These are phyloP conservation scores for Verticillium nonalfalfae DNA, from an alignment of 2,329 filamentous ascomycete genomes.

Conservation along the genomic window DNA sequence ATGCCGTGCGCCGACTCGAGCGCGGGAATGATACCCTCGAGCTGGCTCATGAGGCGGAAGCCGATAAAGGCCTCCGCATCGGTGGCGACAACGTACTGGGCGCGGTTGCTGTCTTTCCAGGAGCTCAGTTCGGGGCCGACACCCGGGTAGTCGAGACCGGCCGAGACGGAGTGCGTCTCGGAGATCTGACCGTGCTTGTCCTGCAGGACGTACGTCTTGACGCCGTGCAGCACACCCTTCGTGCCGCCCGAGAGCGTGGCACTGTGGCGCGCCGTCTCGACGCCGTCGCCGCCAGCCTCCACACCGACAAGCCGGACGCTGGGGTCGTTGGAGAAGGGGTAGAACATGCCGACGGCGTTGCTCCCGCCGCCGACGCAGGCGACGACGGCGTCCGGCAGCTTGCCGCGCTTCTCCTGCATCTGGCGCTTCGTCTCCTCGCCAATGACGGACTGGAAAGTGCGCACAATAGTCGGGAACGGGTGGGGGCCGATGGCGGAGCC, in stretches of 20 bases:
- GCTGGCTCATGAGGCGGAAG: slow-evolving; percentile 76
- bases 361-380: slow-evolving; percentile 94
- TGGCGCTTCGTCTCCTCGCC: slow-evolving; percentile 91
- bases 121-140: slow-evolving; percentile 86
- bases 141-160: slow-evolving; percentile 93
- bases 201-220: slow-evolving; percentile 92
- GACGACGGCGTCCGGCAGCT: slow-evolving; percentile 91
- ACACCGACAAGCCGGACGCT: slow-evolving; percentile 87
- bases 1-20: slow-evolving; percentile 92
- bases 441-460: slow-evolving; percentile 96
- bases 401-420: slow-evolving; percentile 76
- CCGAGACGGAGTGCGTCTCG: slow-evolving; percentile 94
- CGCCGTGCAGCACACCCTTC: slow-evolving; percentile 92
- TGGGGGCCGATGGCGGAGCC: slow-evolving; percentile 96
- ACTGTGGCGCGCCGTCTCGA: slow-evolving; percentile 79
- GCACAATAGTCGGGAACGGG: slow-evolving; percentile 94
- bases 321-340: slow-evolving; percentile 81
- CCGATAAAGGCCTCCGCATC: slow-evolving; percentile 85
- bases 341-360: slow-evolving; percentile 98
- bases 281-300: slow-evolving; percentile 88
- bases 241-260: slow-evolving; percentile 81
- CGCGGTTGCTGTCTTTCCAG: slow-evolving; percentile 88
- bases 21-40: slow-evolving; percentile 95
- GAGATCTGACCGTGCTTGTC: slow-evolving; percentile 87
- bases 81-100: slow-evolving; percentile 84